Percentiles rank a stretch among this genome's conserved stretches.
phyloP scores from a whole-genome alignment of 2,329 filamentous ascomycete genomes.

The Aspergillus sp. region DNA sequence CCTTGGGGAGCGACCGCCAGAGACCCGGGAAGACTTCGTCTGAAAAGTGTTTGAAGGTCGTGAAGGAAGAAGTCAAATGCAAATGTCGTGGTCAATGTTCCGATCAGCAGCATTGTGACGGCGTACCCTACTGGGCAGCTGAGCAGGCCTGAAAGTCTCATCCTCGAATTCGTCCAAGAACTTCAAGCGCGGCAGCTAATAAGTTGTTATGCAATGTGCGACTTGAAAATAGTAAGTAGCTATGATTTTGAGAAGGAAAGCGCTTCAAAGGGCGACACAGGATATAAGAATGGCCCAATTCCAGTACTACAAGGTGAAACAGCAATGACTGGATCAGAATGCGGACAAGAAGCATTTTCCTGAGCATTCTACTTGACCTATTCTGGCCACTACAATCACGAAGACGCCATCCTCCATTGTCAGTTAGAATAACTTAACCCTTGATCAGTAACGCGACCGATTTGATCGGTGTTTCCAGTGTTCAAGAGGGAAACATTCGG shows the following conservation, averaged over 20 bases:
- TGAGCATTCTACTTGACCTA: neutral
- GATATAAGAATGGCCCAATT: neutral
- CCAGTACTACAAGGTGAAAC: neutral
- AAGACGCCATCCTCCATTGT: neutral
- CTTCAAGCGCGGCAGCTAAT: neutral
- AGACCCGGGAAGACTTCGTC: constrained; percentile 21
- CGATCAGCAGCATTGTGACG: constrained; percentile 11
- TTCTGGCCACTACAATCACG: neutral
- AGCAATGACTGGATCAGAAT: neutral
- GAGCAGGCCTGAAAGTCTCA: constrained; percentile 9
- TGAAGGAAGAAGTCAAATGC: constrained; percentile 6
- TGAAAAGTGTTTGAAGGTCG: constrained; percentile 1
- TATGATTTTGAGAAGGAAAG: neutral
- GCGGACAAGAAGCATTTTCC: neutral
- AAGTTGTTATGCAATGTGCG: neutral
- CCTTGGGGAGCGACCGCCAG: constrained; percentile 19
- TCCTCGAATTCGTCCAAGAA: neutral
- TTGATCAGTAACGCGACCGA: neutral
- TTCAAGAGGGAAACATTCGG: neutral
- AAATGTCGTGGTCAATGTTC: constrained; percentile 11
- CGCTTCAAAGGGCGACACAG: neutral
- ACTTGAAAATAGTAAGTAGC: neutral
- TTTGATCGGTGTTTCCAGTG: neutral
- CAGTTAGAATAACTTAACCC: neutral
- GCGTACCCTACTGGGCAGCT: constrained; percentile 6